Evolutionary conservation across 2,329 filamentous ascomycete species (phyloP).

Genomic region (Botrytis squamosa): DNA sequence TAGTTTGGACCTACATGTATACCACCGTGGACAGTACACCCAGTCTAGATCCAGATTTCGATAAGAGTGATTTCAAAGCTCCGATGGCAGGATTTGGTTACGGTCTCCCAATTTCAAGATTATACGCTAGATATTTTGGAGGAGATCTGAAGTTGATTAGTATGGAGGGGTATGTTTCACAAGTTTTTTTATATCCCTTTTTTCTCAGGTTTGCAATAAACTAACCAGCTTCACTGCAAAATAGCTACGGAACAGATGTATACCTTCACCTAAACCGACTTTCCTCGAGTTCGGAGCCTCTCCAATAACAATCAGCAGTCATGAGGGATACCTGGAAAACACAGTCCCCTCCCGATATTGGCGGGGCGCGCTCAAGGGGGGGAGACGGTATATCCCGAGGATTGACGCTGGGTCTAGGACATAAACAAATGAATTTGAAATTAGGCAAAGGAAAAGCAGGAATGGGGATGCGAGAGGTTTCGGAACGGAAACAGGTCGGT

Average conservation of each 20-base stretch:
- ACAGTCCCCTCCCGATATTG: conserved; percentile 1
- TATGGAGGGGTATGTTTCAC: conserved; percentile 84
- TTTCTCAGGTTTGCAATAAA: background rate
- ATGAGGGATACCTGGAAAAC: conserved; percentile 61
- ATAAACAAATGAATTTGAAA: conserved; percentile 61
- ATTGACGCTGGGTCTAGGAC: conserved; percentile 56
- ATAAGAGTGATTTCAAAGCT: conserved; percentile 98
- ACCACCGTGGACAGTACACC: conserved; percentile 97
- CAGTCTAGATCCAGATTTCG: conserved; percentile 92
- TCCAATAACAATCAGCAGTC: conserved; percentile 85
- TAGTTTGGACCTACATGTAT: conserved; percentile 99
- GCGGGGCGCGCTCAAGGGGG: conserved; percentile 36
- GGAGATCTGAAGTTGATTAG: conserved; percentile 96
- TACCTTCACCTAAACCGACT: conserved; percentile 97
- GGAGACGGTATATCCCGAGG: conserved; percentile 58
- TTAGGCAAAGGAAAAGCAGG: conserved; percentile 52
- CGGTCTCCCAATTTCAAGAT: conserved; percentile 85
- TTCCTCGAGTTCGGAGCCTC: conserved; percentile 90
- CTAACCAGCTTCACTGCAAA: conserved; percentile 29
- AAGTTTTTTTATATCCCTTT: conserved; percentile 17
- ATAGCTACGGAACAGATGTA: conserved; percentile 93
- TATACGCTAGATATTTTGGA: conserved; percentile 96
- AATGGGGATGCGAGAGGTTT: conserved; percentile 61
- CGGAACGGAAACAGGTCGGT: conserved; percentile 85
- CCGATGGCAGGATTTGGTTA: conserved; percentile 99